phyloP scores from a whole-genome alignment of 2,329 filamentous ascomycete species.

The Chrysoporthe austroafricana region DNA sequence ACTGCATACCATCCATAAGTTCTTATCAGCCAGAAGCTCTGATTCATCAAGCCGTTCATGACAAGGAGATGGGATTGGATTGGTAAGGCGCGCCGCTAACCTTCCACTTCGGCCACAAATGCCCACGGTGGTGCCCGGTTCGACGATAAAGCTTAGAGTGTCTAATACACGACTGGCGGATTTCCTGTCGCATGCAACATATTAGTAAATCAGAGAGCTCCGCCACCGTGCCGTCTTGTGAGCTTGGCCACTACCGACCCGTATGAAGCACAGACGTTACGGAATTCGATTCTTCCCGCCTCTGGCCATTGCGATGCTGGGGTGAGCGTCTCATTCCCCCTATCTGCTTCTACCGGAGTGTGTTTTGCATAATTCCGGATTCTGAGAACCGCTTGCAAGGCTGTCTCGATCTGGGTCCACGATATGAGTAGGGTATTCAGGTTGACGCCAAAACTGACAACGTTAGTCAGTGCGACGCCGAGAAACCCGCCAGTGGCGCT shows the following conservation, averaged over 20 bases:
- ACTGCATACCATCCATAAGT: slow-evolving; percentile 5
- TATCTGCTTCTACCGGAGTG: neutral
- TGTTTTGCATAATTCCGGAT: neutral
- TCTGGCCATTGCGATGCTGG: neutral
- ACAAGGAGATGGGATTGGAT: neutral
- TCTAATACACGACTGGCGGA: slow-evolving; percentile 31
- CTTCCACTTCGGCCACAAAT: slow-evolving; percentile 8
- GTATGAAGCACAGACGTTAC: neutral
- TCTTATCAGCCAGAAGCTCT: neutral
- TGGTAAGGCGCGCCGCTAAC: neutral
- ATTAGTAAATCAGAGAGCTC: neutral
- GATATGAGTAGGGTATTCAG: neutral
- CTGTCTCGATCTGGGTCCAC: neutral
- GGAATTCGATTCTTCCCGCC: neutral
- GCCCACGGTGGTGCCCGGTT: slow-evolving; percentile 1
- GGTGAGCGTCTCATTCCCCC: neutral
- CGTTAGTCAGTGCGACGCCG: slow-evolving; percentile 8
- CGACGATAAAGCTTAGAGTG: slow-evolving; percentile 36
- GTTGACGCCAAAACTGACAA: slow-evolving; percentile 1
- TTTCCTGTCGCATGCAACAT: neutral
- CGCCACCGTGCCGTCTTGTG: neutral
- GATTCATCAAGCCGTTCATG: neutral
- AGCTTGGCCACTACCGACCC: neutral
- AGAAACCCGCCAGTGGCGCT: slow-evolving; percentile 6
- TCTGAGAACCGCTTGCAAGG: neutral